A percentile compares a stretch with the other conserved stretches of the same genome.
Evolutionary conservation across 495 filamentous ascomycete genomes (phyloP).

Genomic region (Pseudomonodictys pantanalensis): DNA sequence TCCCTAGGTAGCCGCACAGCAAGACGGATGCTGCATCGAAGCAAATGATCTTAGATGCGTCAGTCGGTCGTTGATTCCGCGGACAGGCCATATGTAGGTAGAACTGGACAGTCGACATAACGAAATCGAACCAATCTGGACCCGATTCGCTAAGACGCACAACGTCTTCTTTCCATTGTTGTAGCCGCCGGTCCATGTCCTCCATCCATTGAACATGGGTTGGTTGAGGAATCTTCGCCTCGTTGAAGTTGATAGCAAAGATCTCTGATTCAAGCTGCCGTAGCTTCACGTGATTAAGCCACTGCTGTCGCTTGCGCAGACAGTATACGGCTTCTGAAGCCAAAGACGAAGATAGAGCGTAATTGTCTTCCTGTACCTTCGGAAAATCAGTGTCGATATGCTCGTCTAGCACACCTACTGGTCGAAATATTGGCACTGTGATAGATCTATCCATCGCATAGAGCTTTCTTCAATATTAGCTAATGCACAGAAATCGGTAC

Average conservation of each 20-base stretch:
- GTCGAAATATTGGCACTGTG: not conserved
- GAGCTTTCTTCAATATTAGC: no score
- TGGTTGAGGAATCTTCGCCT: not conserved
- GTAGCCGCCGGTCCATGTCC: not conserved
- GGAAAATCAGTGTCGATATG: not conserved
- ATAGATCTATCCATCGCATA: not conserved
- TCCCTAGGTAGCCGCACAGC: not conserved
- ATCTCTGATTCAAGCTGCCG: not conserved
- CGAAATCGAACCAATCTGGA: conserved; percentile 3
- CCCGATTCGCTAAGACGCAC: not conserved
- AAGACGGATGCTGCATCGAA: not conserved
- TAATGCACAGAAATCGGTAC: no score
- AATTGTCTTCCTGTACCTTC: no score
- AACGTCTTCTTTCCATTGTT: not conserved
- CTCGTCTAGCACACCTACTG: not conserved
- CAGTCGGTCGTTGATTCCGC: not conserved
- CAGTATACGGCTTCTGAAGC: not conserved
- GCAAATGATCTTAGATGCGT: not conserved
- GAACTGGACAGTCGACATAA: not conserved
- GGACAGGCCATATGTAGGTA: not conserved
- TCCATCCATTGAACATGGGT: not conserved
- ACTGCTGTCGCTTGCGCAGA: not conserved
- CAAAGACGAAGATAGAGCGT: not conserved
- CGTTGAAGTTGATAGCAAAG: not conserved
- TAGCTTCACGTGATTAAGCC: not conserved